Percentiles rank a stretch among this genome's conserved stretches.
phyloP scores from a whole-genome alignment of 495 filamentous ascomycete genomes.

The Penicillium crystallinum region DNA sequence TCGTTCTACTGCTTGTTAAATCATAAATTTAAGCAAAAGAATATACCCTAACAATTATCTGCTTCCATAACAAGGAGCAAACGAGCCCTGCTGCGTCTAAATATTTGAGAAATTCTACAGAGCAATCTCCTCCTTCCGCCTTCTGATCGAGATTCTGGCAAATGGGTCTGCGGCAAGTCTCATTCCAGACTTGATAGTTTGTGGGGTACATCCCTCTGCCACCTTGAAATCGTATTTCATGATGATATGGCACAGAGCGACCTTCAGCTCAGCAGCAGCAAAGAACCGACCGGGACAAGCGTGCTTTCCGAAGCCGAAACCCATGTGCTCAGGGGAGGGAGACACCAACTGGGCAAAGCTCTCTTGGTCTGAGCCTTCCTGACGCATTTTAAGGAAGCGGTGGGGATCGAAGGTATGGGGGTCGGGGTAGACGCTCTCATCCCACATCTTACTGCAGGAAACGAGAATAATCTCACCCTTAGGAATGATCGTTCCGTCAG shows the following conservation, averaged over 20 bases:
- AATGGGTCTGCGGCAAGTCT: background rate
- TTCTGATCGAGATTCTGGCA: background rate
- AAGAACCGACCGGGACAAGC: constrained; percentile 50
- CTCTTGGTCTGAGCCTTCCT: constrained; percentile 24
- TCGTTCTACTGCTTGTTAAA: too few relatives aligned
- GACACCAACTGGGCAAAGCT: constrained; percentile 31
- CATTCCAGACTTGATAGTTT: background rate
- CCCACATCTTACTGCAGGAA: constrained; percentile 22
- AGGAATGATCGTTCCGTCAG: constrained; percentile 17
- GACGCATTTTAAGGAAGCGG: constrained; percentile 33
- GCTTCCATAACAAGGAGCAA: too few relatives aligned
- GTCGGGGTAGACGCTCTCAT: constrained; percentile 32
- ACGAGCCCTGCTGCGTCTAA: too few relatives aligned
- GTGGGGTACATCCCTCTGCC: background rate
- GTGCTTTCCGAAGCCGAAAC: constrained; percentile 45
- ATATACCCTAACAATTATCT: too few relatives aligned
- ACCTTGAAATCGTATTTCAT: constrained; percentile 47
- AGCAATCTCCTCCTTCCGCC: background rate
- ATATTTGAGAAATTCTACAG: too few relatives aligned
- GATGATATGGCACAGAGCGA: constrained; percentile 33
- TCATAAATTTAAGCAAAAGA: too few relatives aligned
- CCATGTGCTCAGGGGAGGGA: constrained; percentile 31
- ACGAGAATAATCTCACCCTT: constrained; percentile 24
- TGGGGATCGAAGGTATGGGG: constrained; percentile 36
- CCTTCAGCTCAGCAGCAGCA: constrained; percentile 39